A percentile compares a stretch with the other conserved stretches of the same genome.
These are phyloP conservation scores for Nelumbo lutea DNA, from an alignment of 164 flowering plant genomes.

Conservation along the genomic window DNA sequence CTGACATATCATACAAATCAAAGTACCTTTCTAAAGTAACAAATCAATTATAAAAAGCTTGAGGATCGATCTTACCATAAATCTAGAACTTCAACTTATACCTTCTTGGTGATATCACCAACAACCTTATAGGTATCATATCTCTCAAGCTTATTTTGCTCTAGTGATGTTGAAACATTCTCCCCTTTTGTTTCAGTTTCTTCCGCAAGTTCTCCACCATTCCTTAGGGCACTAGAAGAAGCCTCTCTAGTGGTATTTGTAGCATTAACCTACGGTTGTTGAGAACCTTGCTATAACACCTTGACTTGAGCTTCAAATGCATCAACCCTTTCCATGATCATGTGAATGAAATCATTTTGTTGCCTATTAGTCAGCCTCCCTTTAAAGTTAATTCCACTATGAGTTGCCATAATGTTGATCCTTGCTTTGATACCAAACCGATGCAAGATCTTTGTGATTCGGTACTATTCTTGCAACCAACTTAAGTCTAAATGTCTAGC, in stretches of 20 bases:
- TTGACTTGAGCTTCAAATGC: too few species aligned
- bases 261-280: neutral
- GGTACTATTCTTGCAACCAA: too few species aligned
- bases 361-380: too few species aligned
- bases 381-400: too few species aligned
- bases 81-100: neutral
- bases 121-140: neutral
- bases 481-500: too few species aligned
- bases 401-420: too few species aligned
- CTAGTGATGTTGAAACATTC: too few species aligned
- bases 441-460: too few species aligned
- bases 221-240: neutral
- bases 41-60: neutral
- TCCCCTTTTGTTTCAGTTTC: neutral
- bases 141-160: neutral
- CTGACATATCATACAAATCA: conserved; percentile 2
- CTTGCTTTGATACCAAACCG: too few species aligned
- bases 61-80: neutral
- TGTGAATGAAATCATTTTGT: neutral
- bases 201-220: neutral
- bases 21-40: neutral
- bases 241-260: neutral
- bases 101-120: neutral
- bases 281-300: neutral
- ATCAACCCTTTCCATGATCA: neutral